Base-by-base conservation (phyloP, 2,329 filamentous ascomycete species). In the Epichloe hybrida region DNA sequence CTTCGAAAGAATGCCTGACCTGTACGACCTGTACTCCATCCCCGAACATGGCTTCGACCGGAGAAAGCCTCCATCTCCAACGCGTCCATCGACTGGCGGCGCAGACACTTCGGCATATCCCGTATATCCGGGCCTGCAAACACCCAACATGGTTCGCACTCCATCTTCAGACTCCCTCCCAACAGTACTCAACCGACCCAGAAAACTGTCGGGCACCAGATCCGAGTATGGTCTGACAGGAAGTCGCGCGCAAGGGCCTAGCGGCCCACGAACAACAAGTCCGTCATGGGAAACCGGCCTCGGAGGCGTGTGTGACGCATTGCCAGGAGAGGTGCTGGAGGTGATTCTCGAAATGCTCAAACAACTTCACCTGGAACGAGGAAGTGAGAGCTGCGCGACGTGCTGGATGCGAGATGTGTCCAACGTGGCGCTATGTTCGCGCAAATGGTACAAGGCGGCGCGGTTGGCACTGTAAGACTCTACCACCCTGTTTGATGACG, bases 341-440 rank as follows among this genome's bases (percentile, higher is more conserved):
- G 64, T 78, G 36, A 75, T 83, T n/a, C 58, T 83, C 36, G 69
- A 69, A 39, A 70, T 75, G 50, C 63, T 84, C 17, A 76, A 72
- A 58, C 65, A 68, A 38, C 60, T 72, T 13, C 80, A 84, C 58
- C 59, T 81, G 12, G 64, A 62, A 6, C 59, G 64, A 13, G 64
- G 65, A 3, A 75, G 72, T 55, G 64, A 65, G 36, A 80, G 77
- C 62, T 83, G 80, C 59, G 72, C 78, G 15, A 83, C 80, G 17
- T 83, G 80, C 61, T 81, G 77, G 75, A 80, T 81, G 76, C 71
- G 80, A 46, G 79, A 84, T 57, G 64, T 75, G 34, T 76, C 72
- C 56, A 72, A 71, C 41, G 61, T 81, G 40, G 69, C 73, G 11
- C 51, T 78, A 11, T 68, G 70, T 38, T 75, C 72, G 15, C 71